Conservation (phyloP, 1,139 yeast species). For the Magnusiomyces clavatus region DNA sequence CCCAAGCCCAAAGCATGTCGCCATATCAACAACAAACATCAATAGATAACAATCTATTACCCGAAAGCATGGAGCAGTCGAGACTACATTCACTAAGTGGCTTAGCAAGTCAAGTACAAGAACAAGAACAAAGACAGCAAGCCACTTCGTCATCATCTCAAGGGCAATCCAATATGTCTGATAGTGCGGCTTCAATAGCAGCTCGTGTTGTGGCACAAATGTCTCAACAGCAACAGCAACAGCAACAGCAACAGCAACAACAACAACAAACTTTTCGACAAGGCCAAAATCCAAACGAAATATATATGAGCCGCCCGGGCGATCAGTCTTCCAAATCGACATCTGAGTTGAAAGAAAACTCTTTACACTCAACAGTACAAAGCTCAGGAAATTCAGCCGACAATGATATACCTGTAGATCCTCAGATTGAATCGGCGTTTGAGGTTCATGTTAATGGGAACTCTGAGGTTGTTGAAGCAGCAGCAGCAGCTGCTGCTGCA, state of each 20-base stretch:
- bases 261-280: constrained; percentile 3
- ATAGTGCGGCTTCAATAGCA: not conserved
- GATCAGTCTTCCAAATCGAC: not conserved
- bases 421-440: constrained; percentile 50
- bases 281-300: not conserved
- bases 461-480: not conserved
- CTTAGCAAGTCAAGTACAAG: not conserved
- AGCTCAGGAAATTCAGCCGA: not conserved
- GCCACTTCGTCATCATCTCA: not conserved
- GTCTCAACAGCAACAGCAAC: constrained; percentile 6
- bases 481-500: constrained; percentile 2
- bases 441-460: constrained; percentile 35
- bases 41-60: too few species aligned
- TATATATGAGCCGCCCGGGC: constrained; percentile 1
- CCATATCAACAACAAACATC: not conserved
- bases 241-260: constrained; percentile 8
- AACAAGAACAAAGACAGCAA: not conserved
- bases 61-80: too few species aligned
- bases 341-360: too few species aligned
- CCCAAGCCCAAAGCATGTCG: not conserved
- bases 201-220: not conserved
- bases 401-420: constrained; percentile 46
- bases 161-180: not conserved
- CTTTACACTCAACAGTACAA: not conserved
- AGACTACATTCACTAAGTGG: constrained; percentile 1